Conservation (phyloP, 2,329 filamentous ascomycete species). For the Stylonectria norvegica region DNA sequence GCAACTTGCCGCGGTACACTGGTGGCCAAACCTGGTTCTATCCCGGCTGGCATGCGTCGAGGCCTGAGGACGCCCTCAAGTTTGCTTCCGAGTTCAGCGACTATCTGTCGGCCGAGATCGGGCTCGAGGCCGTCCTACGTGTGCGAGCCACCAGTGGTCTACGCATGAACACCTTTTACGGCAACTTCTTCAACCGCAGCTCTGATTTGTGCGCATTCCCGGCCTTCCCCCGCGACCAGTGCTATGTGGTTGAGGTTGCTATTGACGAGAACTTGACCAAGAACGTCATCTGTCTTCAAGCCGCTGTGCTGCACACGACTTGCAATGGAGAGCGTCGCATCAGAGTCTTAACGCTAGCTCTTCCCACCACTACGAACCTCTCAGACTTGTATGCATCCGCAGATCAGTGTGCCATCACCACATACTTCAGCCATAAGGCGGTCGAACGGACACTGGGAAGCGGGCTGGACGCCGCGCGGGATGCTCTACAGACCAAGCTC, state of each 20-base stretch:
- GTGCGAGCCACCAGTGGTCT: conserved; percentile 92
- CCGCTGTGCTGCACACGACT: conserved; percentile 92
- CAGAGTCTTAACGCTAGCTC: conserved; percentile 84
- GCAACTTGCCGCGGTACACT: conserved; percentile 92
- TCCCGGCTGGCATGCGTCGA: conserved; percentile 92
- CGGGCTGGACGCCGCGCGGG: conserved; percentile 84
- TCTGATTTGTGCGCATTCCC: conserved; percentile 98
- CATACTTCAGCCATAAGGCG: conserved; percentile 96
- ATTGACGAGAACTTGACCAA: conserved; percentile 94
- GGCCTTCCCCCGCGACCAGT: conserved; percentile 94
- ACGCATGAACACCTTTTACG: conserved; percentile 97
- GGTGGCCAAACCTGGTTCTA: conserved; percentile 99
- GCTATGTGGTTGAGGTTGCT: conserved; percentile 95
- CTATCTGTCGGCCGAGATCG: conserved; percentile 94
- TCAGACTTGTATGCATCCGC: conserved; percentile 92
- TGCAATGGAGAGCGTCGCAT: conserved; percentile 97
- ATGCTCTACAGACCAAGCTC: conserved; percentile 86
- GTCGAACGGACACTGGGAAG: conserved; percentile 84
- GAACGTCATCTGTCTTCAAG: conserved; percentile 87
- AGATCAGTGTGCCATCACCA: conserved; percentile 88
- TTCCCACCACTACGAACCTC: conserved; percentile 87
- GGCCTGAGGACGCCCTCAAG: conserved; percentile 94
- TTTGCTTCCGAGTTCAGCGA: conserved; percentile 97
- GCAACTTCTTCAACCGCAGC: conserved; percentile 98
- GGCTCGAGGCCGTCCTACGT: conserved; percentile 89